These are phyloP conservation scores for Boletus rex-veris DNA, from an alignment of 768 basidiomycete species.

Conservation along the genomic window DNA sequence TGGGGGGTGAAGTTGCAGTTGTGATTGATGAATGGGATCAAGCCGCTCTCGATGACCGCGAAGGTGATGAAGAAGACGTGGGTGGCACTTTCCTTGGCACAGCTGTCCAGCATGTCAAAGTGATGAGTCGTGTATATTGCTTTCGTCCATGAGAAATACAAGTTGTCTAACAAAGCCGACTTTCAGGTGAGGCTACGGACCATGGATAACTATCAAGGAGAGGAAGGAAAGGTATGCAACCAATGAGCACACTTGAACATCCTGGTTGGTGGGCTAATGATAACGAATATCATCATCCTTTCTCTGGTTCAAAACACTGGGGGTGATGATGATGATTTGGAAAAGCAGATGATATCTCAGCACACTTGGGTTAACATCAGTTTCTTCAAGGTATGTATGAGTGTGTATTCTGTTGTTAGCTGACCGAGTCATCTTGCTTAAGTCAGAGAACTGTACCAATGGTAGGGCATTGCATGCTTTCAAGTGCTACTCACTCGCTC, in stretches of 20 bases:
- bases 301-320: slow-evolving; percentile 73
- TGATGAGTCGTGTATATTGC: slow-evolving; percentile 47
- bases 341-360: slow-evolving; percentile 11
- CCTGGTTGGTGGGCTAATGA: background rate
- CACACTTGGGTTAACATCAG: slow-evolving; percentile 48
- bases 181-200: slow-evolving; percentile 64
- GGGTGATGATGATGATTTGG: slow-evolving; percentile 35
- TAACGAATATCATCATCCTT: slow-evolving; percentile 59
- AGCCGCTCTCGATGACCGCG: slow-evolving; percentile 53
- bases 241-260: background rate
- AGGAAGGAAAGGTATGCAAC: slow-evolving; percentile 52
- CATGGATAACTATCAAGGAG: slow-evolving; percentile 76
- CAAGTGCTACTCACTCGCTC: background rate
- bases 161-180: background rate
- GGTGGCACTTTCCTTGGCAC: slow-evolving; percentile 14
- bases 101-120: slow-evolving; percentile 45
- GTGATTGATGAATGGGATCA: slow-evolving; percentile 69
- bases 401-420: background rate
- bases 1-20: slow-evolving; percentile 50
- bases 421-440: background rate
- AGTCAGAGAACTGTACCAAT: slow-evolving; percentile 58
- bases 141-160: background rate
- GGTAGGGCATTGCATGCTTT: slow-evolving; percentile 26
- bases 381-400: slow-evolving; percentile 58
- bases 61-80: slow-evolving; percentile 37